phyloP scores from a whole-genome alignment of 1,139 yeast species.

The Lodderomyces jiufengensis region DNA sequence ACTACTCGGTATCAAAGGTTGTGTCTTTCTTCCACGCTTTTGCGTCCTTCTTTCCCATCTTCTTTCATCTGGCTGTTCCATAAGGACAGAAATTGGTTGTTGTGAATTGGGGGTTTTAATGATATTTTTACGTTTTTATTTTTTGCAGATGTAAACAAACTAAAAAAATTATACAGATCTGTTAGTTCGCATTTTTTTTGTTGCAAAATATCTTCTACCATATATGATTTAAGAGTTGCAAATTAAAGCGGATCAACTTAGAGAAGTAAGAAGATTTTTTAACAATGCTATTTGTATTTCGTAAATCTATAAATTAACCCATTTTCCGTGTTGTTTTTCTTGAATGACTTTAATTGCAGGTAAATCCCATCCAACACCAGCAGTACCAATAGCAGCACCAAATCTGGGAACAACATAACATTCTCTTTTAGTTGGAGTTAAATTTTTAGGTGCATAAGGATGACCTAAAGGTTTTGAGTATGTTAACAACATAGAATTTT shows the following conservation, averaged over 20 bases:
- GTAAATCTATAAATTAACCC: slow-evolving; percentile 42
- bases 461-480: slow-evolving; percentile 91
- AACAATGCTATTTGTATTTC: no score
- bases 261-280: no score
- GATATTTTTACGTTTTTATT: no score
- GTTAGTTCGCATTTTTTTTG: no score
- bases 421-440: slow-evolving; percentile 65
- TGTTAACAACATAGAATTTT: slow-evolving; percentile 65
- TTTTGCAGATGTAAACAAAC: no score
- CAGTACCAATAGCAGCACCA: slow-evolving; percentile 81
- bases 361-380: slow-evolving; percentile 89
- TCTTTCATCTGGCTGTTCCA: slow-evolving; percentile 1
- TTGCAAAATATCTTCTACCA: no score
- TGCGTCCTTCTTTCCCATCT: slow-evolving; percentile 3
- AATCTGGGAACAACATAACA: slow-evolving; percentile 89
- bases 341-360: slow-evolving; percentile 82
- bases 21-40: not conserved
- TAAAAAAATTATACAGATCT: no score
- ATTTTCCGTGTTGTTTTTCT: slow-evolving; percentile 54
- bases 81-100: not conserved
- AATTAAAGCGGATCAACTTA: no score
- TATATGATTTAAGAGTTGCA: no score
- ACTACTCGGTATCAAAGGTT: slow-evolving; percentile 46
- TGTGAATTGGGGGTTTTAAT: no score
- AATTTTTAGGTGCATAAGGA: slow-evolving; percentile 76